A percentile compares a stretch with the other conserved stretches of the same genome.
phyloP scores from a whole-genome alignment of 148 eudicot genomes.

The Beta vulgaris region DNA sequence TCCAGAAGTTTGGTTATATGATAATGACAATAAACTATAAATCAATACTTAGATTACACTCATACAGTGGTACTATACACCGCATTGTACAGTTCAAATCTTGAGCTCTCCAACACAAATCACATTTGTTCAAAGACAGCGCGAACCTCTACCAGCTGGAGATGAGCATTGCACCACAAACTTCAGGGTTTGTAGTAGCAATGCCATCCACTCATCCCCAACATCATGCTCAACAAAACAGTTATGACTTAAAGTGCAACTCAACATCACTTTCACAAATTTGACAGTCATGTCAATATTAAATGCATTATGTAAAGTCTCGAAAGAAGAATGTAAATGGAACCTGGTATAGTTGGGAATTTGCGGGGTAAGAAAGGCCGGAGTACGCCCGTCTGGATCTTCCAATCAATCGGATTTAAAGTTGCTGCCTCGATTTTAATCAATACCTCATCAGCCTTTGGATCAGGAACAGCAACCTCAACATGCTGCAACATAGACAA shows the following conservation, averaged over 20 bases:
- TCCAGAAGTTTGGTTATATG: too few relatives aligned
- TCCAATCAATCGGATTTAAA: constrained; percentile 72
- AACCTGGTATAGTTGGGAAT: constrained; percentile 71
- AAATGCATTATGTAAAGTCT: neutral
- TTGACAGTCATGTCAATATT: too few relatives aligned
- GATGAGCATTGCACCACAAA: too few relatives aligned
- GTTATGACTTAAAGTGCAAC: too few relatives aligned
- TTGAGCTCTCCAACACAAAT: neutral
- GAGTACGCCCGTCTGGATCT: constrained; percentile 50
- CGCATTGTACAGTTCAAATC: neutral
- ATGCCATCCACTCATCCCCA: too few relatives aligned
- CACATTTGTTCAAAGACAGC: too few relatives aligned
- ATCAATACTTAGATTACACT: neutral
- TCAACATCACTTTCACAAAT: too few relatives aligned
- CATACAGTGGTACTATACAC: neutral
- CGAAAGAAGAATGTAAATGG: neutral
- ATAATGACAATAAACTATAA: neutral
- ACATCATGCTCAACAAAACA: too few relatives aligned
- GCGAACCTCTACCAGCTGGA: too few relatives aligned
- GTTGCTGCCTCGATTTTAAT: constrained; percentile 72
- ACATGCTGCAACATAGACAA: constrained; percentile 52
- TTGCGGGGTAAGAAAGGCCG: constrained; percentile 57
- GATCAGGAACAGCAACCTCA: constrained; percentile 64
- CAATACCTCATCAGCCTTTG: constrained; percentile 55
- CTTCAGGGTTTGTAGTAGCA: too few relatives aligned